phyloP scores from a whole-genome alignment of 805 yeast species.

The Zygosaccharomyces bailii region DNA sequence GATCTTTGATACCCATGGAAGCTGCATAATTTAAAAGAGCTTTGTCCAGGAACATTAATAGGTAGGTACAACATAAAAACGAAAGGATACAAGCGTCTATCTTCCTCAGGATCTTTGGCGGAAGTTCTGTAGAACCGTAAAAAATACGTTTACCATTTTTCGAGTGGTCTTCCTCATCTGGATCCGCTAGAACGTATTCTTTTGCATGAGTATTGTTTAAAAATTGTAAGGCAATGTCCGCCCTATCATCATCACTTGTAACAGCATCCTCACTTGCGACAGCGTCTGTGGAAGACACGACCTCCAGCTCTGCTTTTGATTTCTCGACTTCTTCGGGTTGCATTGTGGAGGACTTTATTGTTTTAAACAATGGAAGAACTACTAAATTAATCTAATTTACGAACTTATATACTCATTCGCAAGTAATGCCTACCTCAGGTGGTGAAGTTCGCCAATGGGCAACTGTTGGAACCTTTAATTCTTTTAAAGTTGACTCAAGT shows the following conservation, averaged over 20 bases:
- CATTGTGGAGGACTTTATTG: too few species aligned
- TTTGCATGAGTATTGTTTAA: slow-evolving; percentile 21
- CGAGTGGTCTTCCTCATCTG: slow-evolving; percentile 10
- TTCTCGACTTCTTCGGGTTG: background rate
- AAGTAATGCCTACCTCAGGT: background rate
- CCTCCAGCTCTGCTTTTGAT: background rate
- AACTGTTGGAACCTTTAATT: slow-evolving; percentile 3
- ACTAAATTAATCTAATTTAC: background rate
- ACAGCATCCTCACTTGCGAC: slow-evolving; percentile 2
- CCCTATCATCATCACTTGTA: slow-evolving; percentile 14
- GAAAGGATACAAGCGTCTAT: slow-evolving; percentile 50
- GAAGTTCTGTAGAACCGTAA: slow-evolving; percentile 26
- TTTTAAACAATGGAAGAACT: background rate
- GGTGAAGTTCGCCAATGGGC: background rate
- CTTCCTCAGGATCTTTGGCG: slow-evolving; percentile 32
- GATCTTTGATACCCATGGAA: slow-evolving; percentile 57
- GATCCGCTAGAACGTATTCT: slow-evolving; percentile 12
- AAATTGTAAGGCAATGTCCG: slow-evolving; percentile 27
- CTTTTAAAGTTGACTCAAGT: slow-evolving; percentile 11
- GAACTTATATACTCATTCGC: background rate
- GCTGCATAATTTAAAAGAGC: slow-evolving; percentile 59
- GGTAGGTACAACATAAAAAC: slow-evolving; percentile 50
- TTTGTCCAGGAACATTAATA: slow-evolving; percentile 58
- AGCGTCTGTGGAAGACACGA: slow-evolving; percentile 4
- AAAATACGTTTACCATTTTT: slow-evolving; percentile 17